phyloP scores from a whole-genome alignment of 78 protist species.

The Chrysochromulina parva region DNA sequence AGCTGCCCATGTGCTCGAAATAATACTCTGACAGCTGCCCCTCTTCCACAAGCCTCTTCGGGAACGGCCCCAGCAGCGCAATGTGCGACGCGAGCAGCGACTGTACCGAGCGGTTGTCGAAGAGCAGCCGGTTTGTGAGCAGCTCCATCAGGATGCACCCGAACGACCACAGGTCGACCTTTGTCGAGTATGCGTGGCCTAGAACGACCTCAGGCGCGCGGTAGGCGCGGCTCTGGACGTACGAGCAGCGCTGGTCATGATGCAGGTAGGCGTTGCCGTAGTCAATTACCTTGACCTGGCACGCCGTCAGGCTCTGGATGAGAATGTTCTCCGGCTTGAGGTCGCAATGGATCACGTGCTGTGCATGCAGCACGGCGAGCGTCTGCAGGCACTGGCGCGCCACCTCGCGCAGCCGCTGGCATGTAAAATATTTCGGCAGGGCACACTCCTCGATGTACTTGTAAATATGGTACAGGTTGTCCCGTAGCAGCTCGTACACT shows the following conservation, averaged over 20 bases:
- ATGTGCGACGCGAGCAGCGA: neutral
- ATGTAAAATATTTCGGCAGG: conserved; percentile 49
- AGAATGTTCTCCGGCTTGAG: conserved; percentile 86
- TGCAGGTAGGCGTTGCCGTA: conserved; percentile 70
- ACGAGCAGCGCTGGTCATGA: conserved; percentile 60
- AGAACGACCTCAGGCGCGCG: conserved; percentile 61
- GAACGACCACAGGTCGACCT: conserved; percentile 98
- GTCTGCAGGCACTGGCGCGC: conserved; percentile 54
- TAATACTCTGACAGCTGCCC: neutral
- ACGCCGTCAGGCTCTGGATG: conserved; percentile 27
- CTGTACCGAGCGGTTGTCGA: neutral
- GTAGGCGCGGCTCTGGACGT: conserved; percentile 55
- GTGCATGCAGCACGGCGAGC: neutral
- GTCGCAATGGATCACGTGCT: conserved; percentile 76
- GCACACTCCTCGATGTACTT: conserved; percentile 46
- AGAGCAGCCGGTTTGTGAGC: neutral
- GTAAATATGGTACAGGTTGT: conserved; percentile 76
- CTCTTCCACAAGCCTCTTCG: neutral
- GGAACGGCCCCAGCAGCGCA: neutral
- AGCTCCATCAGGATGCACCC: conserved; percentile 94
- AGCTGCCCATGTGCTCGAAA: neutral
- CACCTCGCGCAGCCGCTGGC: conserved; percentile 60
- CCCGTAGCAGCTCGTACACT: conserved; percentile 74
- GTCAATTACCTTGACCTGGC: conserved; percentile 66
- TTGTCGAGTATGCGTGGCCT: conserved; percentile 76